phyloP scores from a whole-genome alignment of 345 rosid species.

The Aegle marmelos region DNA sequence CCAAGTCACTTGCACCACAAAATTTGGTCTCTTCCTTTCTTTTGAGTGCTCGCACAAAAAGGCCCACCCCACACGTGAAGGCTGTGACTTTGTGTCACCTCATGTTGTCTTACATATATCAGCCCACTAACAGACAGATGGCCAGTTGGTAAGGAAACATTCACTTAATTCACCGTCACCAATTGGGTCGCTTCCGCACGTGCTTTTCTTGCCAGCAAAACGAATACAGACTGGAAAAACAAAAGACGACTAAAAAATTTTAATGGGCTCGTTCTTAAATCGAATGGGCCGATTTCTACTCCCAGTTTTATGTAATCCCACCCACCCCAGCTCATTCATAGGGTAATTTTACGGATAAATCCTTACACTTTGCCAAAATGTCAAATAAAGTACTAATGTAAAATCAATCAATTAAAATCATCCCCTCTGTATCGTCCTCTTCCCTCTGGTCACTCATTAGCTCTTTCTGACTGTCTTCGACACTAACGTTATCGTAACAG shows the following conservation, averaged over 20 bases:
- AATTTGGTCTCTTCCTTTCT: neutral
- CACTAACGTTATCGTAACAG: too few relatives aligned
- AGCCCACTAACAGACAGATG: slow-evolving; percentile 9
- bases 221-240: neutral
- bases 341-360: too few relatives aligned
- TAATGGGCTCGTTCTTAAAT: neutral
- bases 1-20: neutral
- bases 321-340: too few relatives aligned
- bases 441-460: too few relatives aligned
- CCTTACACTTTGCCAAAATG: too few relatives aligned
- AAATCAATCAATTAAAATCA: too few relatives aligned
- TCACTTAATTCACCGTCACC: slow-evolving; percentile 15
- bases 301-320: too few relatives aligned
- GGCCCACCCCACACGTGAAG: slow-evolving; percentile 10
- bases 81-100: neutral
- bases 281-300: neutral
- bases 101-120: too few relatives aligned
- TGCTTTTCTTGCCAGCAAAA: neutral
- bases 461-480: too few relatives aligned
- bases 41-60: neutral
- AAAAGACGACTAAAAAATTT: neutral
- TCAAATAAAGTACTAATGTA: too few relatives aligned
- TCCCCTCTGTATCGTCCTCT: too few relatives aligned
- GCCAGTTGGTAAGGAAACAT: slow-evolving; percentile 39
- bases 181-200: slow-evolving; percentile 3